These are phyloP conservation scores for Diophrys appendiculata DNA, from an alignment of 73 alveolate species.

Conservation along the genomic window DNA sequence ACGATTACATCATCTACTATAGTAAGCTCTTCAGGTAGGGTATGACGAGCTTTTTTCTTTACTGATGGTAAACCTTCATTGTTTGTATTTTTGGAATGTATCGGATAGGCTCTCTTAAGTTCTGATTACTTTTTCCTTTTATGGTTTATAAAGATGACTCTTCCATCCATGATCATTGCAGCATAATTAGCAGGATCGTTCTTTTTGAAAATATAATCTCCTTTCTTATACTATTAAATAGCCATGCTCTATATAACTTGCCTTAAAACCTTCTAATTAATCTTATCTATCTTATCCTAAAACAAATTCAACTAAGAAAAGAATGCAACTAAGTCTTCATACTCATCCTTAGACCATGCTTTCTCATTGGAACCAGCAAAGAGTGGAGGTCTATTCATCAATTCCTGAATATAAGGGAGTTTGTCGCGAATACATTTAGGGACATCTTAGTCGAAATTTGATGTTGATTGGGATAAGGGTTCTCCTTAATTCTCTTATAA, in stretches of 20 bases:
- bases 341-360: neutral
- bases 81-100: no score
- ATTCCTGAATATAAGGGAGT: no score
- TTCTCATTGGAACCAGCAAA: slow-evolving; percentile 1
- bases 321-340: neutral
- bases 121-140: no score
- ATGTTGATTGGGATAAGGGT: no score
- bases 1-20: neutral
- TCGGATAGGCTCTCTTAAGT: no score
- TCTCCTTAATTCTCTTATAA: no score
- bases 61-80: no score
- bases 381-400: no score
- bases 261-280: neutral
- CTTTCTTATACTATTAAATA: neutral
- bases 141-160: neutral
- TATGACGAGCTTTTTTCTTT: no score
- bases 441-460: no score
- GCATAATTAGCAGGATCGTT: neutral
- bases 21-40: no score
- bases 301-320: neutral
- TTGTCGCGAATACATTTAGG: no score
- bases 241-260: neutral
- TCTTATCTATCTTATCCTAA: neutral
- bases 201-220: neutral
- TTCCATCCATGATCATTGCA: neutral